Evolutionary conservation across 305 asterid species (phyloP).

Genomic region (Nicotiana rustica): DNA sequence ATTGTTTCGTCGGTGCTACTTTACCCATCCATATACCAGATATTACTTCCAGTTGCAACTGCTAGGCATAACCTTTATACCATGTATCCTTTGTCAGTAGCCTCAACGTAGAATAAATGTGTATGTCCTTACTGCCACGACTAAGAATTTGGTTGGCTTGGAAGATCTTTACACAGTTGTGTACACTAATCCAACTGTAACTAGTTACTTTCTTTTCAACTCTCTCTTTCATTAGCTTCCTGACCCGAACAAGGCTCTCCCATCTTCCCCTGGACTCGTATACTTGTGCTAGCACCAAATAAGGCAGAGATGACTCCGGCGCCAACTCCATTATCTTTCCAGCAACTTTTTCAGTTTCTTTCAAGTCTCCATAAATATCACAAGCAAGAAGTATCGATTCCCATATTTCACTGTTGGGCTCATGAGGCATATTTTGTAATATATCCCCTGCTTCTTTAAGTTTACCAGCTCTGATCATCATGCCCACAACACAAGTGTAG

Average conservation of each 20-base stretch:
- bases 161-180: slow-evolving; percentile 45
- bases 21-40: not conserved
- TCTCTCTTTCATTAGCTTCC: slow-evolving; percentile 54
- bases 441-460: slow-evolving; percentile 58
- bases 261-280: slow-evolving; percentile 67
- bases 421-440: slow-evolving; percentile 47
- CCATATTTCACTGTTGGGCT: slow-evolving; percentile 53
- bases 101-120: not conserved
- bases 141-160: slow-evolving; percentile 48
- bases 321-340: slow-evolving; percentile 63
- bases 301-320: slow-evolving; percentile 53
- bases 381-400: slow-evolving; percentile 61
- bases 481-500: slow-evolving; percentile 53
- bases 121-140: slow-evolving; percentile 46
- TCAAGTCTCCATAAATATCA: slow-evolving; percentile 51
- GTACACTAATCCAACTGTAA: slow-evolving; percentile 54
- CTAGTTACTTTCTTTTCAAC: slow-evolving; percentile 43
- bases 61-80: not conserved
- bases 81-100: slow-evolving; percentile 28
- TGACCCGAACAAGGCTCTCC: slow-evolving; percentile 78
- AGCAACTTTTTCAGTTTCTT: slow-evolving; percentile 56
- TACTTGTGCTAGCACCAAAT: slow-evolving; percentile 53
- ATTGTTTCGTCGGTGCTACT: slow-evolving; percentile 2
- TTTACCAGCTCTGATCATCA: slow-evolving; percentile 60
- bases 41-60: slow-evolving; percentile 5